Evolutionary conservation across 768 basidiomycete genomes (phyloP), one percentile per base, ranked within the genome.

Genomic region (Pulveroboletus sp.): DNA sequence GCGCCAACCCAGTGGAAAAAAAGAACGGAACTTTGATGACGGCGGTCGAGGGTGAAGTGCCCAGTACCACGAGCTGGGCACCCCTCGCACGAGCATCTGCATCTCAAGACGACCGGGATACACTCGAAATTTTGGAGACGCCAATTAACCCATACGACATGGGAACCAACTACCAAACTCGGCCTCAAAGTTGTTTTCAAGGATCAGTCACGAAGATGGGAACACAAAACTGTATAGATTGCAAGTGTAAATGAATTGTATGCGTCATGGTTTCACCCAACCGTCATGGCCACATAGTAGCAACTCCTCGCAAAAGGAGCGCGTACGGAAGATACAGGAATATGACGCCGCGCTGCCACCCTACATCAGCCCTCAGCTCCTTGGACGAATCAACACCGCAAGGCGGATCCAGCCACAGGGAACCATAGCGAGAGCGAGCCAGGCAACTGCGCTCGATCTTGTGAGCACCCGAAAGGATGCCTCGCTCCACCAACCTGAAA

Each of bases 401-500:
- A 63, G 65, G 72, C 53, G 74, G 76, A 81, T 76, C 76, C 74
- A 73, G 71, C 70, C 55, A 55, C 60, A 53, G 51, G 69, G 51
- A 54, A 62, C 49, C 49, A 52, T 55, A 57, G 51, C 47, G 61
- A 67, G 63, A 67, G 62, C 69, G 69, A 71, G 60, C 71, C 63
- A 59, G 69, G 62, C 58, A 58, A 52, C 62, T 51, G 57, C 57
- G 63, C 71, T 77, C 56, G 51, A 44, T 79, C 76, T 79, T 19
- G 77, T 79, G 78, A 78, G 75, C 78, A 54, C 56, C 74, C 70
- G 60, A 55, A 67, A 63, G 65, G 69, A 74, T 72, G 65, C 80
- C 83, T 85, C 82, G 83, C 85, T 86, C 85, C 83, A 76, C 73
- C 83, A 82, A 85, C 85, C 78, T 76, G 83, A 85, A 75, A 63